Evolutionary conservation across 768 basidiomycete species (phyloP), one percentile per base, ranked within the genome.

Genomic region (Tulasnella sp.): DNA sequence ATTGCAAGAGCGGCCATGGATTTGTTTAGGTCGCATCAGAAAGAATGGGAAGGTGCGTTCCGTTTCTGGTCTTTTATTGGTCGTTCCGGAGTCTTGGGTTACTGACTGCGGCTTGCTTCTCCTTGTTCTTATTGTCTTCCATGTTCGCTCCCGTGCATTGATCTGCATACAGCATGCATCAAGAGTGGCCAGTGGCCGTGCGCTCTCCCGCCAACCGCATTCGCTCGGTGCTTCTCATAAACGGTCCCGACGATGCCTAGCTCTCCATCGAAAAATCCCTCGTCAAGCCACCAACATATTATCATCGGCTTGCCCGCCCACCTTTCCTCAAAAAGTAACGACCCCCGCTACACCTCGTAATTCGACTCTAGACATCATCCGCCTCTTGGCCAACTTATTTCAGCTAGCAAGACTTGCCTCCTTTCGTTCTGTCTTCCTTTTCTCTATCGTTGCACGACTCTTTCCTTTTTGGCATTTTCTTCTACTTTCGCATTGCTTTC

Each of bases 181-280:
- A 35, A 35, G 37, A 37, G 35, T 19, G 68, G 68, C 35, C 68
- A 69, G 36, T 73, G 73, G 73, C 73, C 73, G 22, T 73, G 67
- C 37, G 67, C 67, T 29, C 73, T 73, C 47, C 73, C 73, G 17
- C 73, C 73, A 14, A 37, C 67, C n/a, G 40, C 64, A 12, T 73
- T 36, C 44, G 73, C 73, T 34, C 67, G 68, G 37, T 73, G 73
- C 69, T 73, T 69, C 52, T 72, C 69, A 70, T 70, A 37, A 52
- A 9, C 12, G 26, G 32, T 26, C 52, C 26, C 22, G 12, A 22
- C 19, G 11, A n/a, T 7, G n/a, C 19, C n/a, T 52, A 6, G 8
- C 16, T 44, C 44, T 17, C 29, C 47, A 9, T 44, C 68, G 14
- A 19, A 5, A 19, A 5, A 44, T 14, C 26, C 29, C 26, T 29